These are phyloP conservation scores for Tetramitus jugosus DNA, from an alignment of 208 protist genomes.

Conservation along the genomic window DNA sequence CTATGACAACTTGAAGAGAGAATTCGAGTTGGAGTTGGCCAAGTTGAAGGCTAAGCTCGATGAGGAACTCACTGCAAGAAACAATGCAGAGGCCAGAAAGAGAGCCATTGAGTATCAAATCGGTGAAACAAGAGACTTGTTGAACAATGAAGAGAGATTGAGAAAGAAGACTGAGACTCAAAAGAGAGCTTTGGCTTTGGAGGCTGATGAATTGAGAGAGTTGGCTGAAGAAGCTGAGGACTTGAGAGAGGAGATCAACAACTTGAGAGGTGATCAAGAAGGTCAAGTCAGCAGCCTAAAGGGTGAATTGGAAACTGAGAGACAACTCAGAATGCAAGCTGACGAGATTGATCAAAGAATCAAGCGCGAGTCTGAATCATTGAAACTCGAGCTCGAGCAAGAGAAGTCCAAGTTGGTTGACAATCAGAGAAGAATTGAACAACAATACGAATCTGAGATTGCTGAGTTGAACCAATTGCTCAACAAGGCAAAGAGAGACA, in stretches of 20 bases:
- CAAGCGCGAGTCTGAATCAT: not conserved
- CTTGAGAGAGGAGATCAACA: not conserved
- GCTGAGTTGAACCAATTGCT: not conserved
- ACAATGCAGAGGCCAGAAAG: not conserved
- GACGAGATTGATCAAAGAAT: not conserved
- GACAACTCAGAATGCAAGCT: not conserved
- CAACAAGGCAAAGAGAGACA: not conserved
- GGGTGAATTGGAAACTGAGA: not conserved
- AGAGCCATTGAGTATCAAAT: slow-evolving; percentile 1
- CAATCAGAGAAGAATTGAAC: not conserved
- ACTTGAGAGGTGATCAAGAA: not conserved
- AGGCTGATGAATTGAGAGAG: slow-evolving; percentile 18
- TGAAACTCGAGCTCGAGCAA: not conserved
- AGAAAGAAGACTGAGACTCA: not conserved
- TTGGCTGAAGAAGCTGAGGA: slow-evolving; percentile 9
- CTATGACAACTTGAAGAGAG: not conserved
- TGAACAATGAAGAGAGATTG: not conserved
- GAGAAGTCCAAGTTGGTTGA: not conserved
- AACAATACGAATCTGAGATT: slow-evolving; percentile 1
- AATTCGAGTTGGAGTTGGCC: not conserved
- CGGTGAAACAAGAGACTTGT: not conserved
- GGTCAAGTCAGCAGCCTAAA: not conserved
- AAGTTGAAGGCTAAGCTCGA: slow-evolving; percentile 9
- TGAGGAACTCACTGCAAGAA: not conserved
- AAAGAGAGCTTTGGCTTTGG: not conserved